Base-by-base conservation (phyloP, 345 rosid species). In the Dipteronia sinensis region DNA sequence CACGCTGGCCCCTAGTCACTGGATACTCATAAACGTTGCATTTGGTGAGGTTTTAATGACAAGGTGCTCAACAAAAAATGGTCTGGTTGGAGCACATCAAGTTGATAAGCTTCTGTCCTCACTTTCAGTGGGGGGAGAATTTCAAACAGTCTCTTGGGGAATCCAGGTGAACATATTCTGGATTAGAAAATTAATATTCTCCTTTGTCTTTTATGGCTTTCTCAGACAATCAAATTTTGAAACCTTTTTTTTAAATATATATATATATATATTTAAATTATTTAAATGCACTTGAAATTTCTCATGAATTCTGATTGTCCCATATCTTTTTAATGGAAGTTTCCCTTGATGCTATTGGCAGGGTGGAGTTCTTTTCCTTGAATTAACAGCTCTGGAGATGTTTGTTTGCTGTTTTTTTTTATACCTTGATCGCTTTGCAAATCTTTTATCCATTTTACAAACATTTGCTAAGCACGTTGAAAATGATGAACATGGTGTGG, bases 331-430 rank as follows among this genome's bases (percentile, higher is more conserved):
- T 75, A 47, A 78, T 71, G 38, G 38, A 34, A 82, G 65, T 78
- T 80, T 80, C 69, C 64, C 62, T 63, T 87, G 84, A 71, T 89
- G 79, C 76, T 76, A 51, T 67, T 79, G 86, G 81, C 98, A 95
- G 99, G 99, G 97, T 81, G 90, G 94, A 78, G 83, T 81, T 82
- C 77, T 90, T 73, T 76, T 90, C 78, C 81, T 93, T 83, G 99
- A 95, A 83, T 73, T 87, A 47, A 74, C 77, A 72, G 91, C 97
- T 72, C 75, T 90, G 85, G 80, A 71, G 69, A 83, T 80, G 80
- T 87, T 87, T 76, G 49, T 83, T 76, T 81, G 67, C 63, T 88
- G 87, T 75, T 82, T 83, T 87, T 75, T 84, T 76, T 81, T 80
- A 29, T 89, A 83, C 83, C 73, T 89, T 40, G 75, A 80, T 78